These are phyloP conservation scores for Halenospora varia DNA, from an alignment of 495 filamentous ascomycete species.

Conservation along the genomic window DNA sequence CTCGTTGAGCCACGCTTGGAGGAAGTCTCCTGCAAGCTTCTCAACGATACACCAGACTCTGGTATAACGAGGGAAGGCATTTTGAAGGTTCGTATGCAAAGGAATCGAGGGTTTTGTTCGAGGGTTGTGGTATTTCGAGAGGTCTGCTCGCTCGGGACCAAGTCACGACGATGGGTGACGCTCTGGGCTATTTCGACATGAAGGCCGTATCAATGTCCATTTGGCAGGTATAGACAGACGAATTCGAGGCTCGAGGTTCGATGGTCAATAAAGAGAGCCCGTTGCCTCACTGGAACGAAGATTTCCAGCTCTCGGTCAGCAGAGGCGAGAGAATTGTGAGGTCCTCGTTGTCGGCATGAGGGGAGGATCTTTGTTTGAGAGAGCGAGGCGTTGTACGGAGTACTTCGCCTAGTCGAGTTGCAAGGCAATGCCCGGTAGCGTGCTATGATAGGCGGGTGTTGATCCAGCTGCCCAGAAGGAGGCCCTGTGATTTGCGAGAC, in stretches of 20 bases:
- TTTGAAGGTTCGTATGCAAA: constrained; percentile 9
- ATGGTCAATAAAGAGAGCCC: background rate
- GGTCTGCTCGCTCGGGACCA: constrained; percentile 9
- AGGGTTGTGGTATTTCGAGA: background rate
- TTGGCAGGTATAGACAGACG: background rate
- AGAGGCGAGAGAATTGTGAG: background rate
- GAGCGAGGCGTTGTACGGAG: constrained; percentile 1
- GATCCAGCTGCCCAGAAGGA: no score
- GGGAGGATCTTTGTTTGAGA: constrained; percentile 8
- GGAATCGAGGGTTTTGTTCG: background rate
- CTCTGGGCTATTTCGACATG: constrained; percentile 16
- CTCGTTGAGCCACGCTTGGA: constrained; percentile 8
- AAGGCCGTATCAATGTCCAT: constrained; percentile 13
- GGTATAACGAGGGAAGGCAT: constrained; percentile 45
- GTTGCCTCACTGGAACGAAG: no score
- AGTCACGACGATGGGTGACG: constrained; percentile 10
- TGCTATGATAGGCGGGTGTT: background rate
- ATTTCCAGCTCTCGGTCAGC: no score
- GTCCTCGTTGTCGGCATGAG: constrained; percentile 9
- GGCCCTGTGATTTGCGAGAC: no score
- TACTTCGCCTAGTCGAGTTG: no score
- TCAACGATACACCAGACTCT: constrained; percentile 44
- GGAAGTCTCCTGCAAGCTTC: constrained; percentile 28
- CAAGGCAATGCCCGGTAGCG: no score
- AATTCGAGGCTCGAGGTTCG: background rate